These are phyloP conservation scores for Pichia thaimueangensis DNA, from an alignment of 805 yeast genomes.

Conservation along the genomic window DNA sequence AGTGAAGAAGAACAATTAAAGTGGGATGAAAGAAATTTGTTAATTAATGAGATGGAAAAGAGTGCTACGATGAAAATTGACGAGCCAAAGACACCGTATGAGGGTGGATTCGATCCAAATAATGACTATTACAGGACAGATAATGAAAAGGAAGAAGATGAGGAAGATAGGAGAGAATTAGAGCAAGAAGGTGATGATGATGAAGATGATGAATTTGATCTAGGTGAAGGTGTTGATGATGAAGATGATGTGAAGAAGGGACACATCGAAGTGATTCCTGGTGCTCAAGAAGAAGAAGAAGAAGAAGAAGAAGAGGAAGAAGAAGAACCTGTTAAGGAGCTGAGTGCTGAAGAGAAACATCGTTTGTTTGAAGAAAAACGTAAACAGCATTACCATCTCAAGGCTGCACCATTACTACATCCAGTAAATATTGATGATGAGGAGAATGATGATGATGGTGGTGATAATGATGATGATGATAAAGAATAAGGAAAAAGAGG, in stretches of 20 bases:
- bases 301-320: conserved; percentile 32
- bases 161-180: conserved; percentile 16
- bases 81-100: conserved; percentile 94
- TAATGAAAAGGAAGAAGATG: conserved; percentile 45
- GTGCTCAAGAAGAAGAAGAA: conserved; percentile 20
- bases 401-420: conserved; percentile 42
- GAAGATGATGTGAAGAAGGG: background rate
- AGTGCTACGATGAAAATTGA: conserved; percentile 75
- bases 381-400: conserved; percentile 68
- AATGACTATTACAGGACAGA: conserved; percentile 75
- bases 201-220: conserved; percentile 10
- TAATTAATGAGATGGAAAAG: conserved; percentile 66
- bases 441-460: background rate
- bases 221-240: conserved; percentile 7
- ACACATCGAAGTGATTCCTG: conserved; percentile 5
- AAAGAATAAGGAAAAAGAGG: no score
- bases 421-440: conserved; percentile 30
- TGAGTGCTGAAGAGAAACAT: conserved; percentile 55
- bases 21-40: conserved; percentile 83
- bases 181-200: conserved; percentile 17
- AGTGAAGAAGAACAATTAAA: conserved; percentile 42
- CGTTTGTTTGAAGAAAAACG: conserved; percentile 69
- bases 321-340: conserved; percentile 18
- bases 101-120: conserved; percentile 77
- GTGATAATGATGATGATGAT: background rate